phyloP scores from a whole-genome alignment of 2,329 filamentous ascomycete genomes.

The Dothidotthia symphoricarpi region DNA sequence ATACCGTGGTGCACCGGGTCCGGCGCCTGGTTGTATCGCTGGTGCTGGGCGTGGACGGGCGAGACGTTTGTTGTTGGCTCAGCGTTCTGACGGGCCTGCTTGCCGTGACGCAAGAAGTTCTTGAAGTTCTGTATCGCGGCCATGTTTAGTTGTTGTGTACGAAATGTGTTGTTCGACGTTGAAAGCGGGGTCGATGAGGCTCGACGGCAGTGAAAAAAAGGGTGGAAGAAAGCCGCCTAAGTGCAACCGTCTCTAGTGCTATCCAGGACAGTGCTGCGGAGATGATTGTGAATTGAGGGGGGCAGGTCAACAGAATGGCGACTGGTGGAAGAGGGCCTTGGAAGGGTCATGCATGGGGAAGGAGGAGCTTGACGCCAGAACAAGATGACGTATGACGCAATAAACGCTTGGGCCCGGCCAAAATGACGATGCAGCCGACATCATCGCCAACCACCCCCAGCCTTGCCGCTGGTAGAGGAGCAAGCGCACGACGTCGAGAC shows the following conservation, averaged over 20 bases:
- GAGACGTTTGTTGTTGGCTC: conserved; percentile 64
- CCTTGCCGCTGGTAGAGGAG: background rate
- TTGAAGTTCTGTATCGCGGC: conserved; percentile 90
- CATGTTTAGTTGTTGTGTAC: conserved; percentile 46
- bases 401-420: conserved; percentile 9
- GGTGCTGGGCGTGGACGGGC: conserved; percentile 60
- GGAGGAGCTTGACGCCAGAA: conserved; percentile 19
- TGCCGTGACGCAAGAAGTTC: conserved; percentile 97
- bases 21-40: conserved; percentile 51
- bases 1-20: conserved; percentile 56
- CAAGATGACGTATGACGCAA: conserved; percentile 20
- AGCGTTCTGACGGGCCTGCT: conserved; percentile 76
- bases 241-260: conserved; percentile 16
- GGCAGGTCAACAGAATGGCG: conserved; percentile 9
- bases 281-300: conserved; percentile 12
- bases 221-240: conserved; percentile 13
- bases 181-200: conserved; percentile 16
- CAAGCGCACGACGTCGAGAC: conserved; percentile 1
- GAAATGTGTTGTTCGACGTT: conserved; percentile 12
- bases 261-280: conserved; percentile 14
- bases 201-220: conserved; percentile 10
- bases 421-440: conserved; percentile 30
- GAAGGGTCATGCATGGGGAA: conserved; percentile 23
- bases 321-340: conserved; percentile 16
- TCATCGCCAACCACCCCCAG: conserved; percentile 18